These are phyloP conservation scores for Mallotus nudiflorus DNA, from an alignment of 345 rosid species.

Conservation along the genomic window DNA sequence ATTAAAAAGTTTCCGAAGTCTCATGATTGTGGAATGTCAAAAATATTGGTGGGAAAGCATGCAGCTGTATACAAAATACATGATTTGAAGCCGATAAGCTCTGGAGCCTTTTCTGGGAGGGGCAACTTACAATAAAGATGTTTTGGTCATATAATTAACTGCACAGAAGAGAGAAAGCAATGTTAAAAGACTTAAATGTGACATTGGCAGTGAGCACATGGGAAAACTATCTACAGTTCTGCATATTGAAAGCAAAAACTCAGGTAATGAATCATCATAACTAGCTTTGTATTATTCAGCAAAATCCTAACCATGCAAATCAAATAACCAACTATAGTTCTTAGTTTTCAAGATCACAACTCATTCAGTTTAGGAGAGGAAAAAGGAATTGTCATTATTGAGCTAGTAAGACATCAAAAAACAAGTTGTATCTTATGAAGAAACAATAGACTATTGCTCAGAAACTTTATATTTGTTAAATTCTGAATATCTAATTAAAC, in stretches of 20 bases:
- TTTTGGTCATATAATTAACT: constrained; percentile 5
- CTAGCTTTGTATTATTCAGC: not conserved
- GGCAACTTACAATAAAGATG: constrained; percentile 5
- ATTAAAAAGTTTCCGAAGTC: not conserved
- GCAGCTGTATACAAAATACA: constrained; percentile 10
- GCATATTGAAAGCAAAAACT: not conserved
- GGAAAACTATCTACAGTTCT: not conserved
- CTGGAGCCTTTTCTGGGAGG: not conserved
- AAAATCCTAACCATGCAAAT: not conserved
- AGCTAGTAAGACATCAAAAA: not conserved
- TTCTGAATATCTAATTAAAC: not conserved
- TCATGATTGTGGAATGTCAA: constrained; percentile 6
- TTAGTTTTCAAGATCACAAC: not conserved
- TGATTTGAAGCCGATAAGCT: not conserved
- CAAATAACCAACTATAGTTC: not conserved
- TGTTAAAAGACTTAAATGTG: not conserved
- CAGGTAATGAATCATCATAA: not conserved
- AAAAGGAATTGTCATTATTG: not conserved
- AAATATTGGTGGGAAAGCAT: not conserved
- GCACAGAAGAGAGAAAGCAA: not conserved
- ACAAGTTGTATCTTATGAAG: no score
- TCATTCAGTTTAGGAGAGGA: not conserved
- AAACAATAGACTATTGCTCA: not conserved
- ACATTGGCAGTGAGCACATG: not conserved
- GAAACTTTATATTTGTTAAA: not conserved